Base-by-base conservation (phyloP, 75 land plant genomes). In the Cryptomeria japonica region DNA sequence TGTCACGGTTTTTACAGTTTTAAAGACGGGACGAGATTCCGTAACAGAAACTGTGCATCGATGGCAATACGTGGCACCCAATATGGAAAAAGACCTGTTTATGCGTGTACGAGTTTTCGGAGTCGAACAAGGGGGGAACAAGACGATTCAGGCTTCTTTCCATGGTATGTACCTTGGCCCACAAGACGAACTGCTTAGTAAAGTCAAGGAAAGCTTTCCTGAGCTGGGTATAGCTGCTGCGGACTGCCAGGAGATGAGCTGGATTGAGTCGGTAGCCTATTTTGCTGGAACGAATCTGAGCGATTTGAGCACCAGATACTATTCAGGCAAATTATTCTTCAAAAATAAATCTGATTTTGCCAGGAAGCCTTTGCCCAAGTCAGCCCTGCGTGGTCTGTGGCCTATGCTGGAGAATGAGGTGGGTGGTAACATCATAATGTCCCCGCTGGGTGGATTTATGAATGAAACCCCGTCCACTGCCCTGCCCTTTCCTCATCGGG, bases 381-480 rank as follows among this genome's bases (percentile, higher is more conserved):
- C 53, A 4, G 58, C 32, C 18, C 85, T 84, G 46, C 85, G 56
- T 0, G 85, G 85, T 3, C 36, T 84, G 34, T 84, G 58, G 85
- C 28, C 34, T 39, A 70, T 25, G 19, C 34, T 88, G 37, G 87
- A 56, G 41, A 31, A 58, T 19, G 49, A 88, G 44, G n/a, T 68
- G 32, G 47, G 56, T 11, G 73, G 47, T 5, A 85, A 84, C 18
- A 76, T 85, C 5, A 84, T 88, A 32, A 64, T 88, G 42, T 37
- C 58, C 19, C 89, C 89, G 22, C 46, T 83, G 25, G 86, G 89
- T 34, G 89, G 89, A 1, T n/a, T 84, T 5, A 84, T 84, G 77
- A 55, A 84, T 18, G 28, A 32, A 36, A 88, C 70, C 18, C 19
- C 44, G 12, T 5, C 46, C 32, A 19, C 9, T 38, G 86, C 86